Evolutionary conservation across 2,329 filamentous ascomycete species (phyloP).

Genomic region (Ophiosphaerella herpotricha): DNA sequence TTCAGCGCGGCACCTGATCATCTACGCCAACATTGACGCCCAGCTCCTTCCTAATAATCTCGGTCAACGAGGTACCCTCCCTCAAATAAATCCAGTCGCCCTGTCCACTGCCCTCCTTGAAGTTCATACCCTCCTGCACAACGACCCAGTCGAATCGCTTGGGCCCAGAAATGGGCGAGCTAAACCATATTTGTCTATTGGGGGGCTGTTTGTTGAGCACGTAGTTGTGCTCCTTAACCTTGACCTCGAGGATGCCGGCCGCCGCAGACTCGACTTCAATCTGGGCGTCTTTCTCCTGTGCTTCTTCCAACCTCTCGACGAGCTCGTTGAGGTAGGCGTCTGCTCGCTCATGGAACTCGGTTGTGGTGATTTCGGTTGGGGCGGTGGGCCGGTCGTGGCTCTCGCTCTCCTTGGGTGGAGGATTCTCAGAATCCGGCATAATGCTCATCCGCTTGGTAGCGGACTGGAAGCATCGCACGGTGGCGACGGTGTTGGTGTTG

Average conservation of each 20-base stretch:
- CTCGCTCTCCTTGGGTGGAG: conserved; percentile 41
- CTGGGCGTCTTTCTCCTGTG: conserved; percentile 73
- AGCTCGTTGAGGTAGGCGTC: conserved; percentile 73
- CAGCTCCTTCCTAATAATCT: conserved; percentile 76
- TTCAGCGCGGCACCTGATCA: conserved; percentile 37
- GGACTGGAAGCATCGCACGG: conserved; percentile 30
- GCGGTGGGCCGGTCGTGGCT: conserved; percentile 48
- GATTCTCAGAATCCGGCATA: conserved; percentile 53
- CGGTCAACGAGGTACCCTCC: conserved; percentile 76
- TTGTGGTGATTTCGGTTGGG: conserved; percentile 68
- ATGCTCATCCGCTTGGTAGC: conserved; percentile 40
- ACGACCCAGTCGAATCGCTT: conserved; percentile 94
- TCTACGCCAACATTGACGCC: conserved; percentile 59
- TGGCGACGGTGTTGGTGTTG: conserved; percentile 10
- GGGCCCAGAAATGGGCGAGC: conserved; percentile 85
- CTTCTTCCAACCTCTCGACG: conserved; percentile 66
- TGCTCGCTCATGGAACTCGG: conserved; percentile 76
- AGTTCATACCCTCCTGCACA: conserved; percentile 69
- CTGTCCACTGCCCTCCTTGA: conserved; percentile 75
- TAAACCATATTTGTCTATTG: conserved; percentile 97
- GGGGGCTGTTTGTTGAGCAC: conserved; percentile 98
- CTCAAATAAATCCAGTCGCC: conserved; percentile 88
- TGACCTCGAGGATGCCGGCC: conserved; percentile 81
- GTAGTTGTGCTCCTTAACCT: conserved; percentile 72
- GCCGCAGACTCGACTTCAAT: conserved; percentile 83